Evolutionary conservation across 305 asterid genomes (phyloP).

Genomic region (Solanum hybrid): DNA sequence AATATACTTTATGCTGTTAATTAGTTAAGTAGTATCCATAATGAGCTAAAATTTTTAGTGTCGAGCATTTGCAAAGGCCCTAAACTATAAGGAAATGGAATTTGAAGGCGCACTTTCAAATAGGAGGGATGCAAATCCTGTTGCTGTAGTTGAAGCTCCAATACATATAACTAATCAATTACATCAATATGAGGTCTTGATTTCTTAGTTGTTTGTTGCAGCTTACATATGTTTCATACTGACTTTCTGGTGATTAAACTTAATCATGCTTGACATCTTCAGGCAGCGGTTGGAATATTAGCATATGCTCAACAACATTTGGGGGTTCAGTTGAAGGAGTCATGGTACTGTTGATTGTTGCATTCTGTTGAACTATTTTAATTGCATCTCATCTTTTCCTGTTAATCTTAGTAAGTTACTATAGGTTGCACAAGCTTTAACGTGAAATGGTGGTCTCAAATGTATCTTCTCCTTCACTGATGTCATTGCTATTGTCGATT

Average conservation of each 20-base stretch:
- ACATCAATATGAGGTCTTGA: conserved; percentile 91
- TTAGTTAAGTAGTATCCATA: too few species aligned
- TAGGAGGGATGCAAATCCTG: conserved; percentile 68
- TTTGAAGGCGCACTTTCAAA: too few species aligned
- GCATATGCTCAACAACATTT: too few species aligned
- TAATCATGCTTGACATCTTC: too few species aligned
- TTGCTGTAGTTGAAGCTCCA: conserved; percentile 91
- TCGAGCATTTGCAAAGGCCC: too few species aligned
- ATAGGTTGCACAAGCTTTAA: neutral
- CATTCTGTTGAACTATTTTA: neutral
- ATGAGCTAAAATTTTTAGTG: too few species aligned
- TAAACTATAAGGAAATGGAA: too few species aligned
- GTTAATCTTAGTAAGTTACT: neutral
- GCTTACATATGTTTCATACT: neutral
- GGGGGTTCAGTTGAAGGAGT: too few species aligned
- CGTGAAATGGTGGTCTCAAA: neutral
- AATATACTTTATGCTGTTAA: too few species aligned
- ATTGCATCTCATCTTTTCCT: neutral
- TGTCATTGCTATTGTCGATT: neutral
- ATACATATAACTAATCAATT: conserved; percentile 92
- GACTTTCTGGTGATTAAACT: too few species aligned
- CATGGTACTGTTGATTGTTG: too few species aligned
- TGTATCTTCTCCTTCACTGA: neutral
- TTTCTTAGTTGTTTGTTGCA: neutral
- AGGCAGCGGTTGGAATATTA: too few species aligned